Evolutionary conservation across 495 filamentous ascomycete genomes (phyloP).

Genomic region (Penicillium parvum): DNA sequence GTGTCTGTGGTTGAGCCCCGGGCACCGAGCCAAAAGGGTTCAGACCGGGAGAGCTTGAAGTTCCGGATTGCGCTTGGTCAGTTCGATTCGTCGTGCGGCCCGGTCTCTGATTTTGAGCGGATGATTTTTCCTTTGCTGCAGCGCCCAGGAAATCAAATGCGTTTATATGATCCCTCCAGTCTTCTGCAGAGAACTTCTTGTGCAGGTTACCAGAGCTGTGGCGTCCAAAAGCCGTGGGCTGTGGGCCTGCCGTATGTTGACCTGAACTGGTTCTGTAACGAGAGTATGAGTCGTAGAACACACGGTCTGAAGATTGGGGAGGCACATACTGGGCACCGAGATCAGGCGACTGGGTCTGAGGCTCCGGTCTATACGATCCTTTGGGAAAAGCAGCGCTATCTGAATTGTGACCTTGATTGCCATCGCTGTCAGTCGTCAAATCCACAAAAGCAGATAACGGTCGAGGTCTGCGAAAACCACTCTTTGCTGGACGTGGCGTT

Average conservation of each 20-base stretch:
- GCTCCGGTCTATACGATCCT: conserved; percentile 15
- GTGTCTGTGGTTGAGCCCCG: neutral
- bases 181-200: conserved; percentile 60
- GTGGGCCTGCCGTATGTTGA: neutral
- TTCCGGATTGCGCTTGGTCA: conserved; percentile 10
- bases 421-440: conserved; percentile 24
- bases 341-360: conserved; percentile 8
- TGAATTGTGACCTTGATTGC: conserved; percentile 35
- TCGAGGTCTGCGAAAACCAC: conserved; percentile 10
- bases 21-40: conserved; percentile 11
- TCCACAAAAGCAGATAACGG: conserved; percentile 9
- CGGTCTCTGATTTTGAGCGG: conserved; percentile 33
- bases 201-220: conserved; percentile 73
- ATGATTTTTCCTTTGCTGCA: conserved; percentile 25
- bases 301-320: no score
- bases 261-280: conserved; percentile 6
- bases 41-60: conserved; percentile 10
- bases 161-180: conserved; percentile 55
- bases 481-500: conserved; percentile 7
- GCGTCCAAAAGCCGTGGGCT: conserved; percentile 31
- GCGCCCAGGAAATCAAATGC: conserved; percentile 48
- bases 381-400: conserved; percentile 32
- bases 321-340: conserved; percentile 20
- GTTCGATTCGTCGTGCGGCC: conserved; percentile 21
- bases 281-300: neutral